Evolutionary conservation across 352 stramenopile genomes (phyloP).

Genomic region (Phytopythium sindhum): DNA sequence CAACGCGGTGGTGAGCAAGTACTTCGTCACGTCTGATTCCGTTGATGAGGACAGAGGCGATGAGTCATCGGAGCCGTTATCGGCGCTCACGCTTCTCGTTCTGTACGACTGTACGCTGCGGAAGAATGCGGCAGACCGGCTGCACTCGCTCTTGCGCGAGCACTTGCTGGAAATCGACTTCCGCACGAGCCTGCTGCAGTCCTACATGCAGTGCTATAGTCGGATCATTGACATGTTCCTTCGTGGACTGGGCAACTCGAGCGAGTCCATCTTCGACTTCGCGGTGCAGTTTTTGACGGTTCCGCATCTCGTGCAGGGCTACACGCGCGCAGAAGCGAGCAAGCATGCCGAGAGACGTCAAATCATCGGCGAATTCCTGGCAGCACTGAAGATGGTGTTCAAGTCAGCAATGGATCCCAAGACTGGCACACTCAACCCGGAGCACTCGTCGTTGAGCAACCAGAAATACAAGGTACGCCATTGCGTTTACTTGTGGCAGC

Average conservation of each 20-base stretch:
- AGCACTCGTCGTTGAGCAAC: constrained; percentile 73
- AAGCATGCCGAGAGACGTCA: constrained; percentile 47
- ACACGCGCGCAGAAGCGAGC: constrained; percentile 54
- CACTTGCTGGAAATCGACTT: constrained; percentile 74
- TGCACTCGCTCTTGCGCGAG: constrained; percentile 68
- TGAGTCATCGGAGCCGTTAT: constrained; percentile 14
- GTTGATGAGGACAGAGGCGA: neutral
- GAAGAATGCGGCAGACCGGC: constrained; percentile 51
- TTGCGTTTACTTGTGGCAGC: neutral
- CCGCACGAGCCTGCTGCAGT: constrained; percentile 69
- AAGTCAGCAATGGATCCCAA: constrained; percentile 45
- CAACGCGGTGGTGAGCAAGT: constrained; percentile 43
- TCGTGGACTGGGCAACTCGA: constrained; percentile 75
- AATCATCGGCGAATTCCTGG: constrained; percentile 63
- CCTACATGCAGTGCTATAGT: constrained; percentile 65
- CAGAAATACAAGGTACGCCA: constrained; percentile 84
- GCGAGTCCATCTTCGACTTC: constrained; percentile 88
- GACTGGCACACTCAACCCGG: constrained; percentile 44
- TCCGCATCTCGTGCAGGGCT: constrained; percentile 73
- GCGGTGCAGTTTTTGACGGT: constrained; percentile 85
- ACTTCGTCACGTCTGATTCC: constrained; percentile 21
- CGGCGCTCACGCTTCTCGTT: constrained; percentile 49
- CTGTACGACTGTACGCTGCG: constrained; percentile 66
- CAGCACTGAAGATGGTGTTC: constrained; percentile 62
- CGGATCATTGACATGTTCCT: constrained; percentile 78